Percentiles rank a stretch among this genome's conserved stretches.
Conservation (phyloP, 371 early-diverging fungal genomes). For the Amoeboradix gromovi region DNA sequence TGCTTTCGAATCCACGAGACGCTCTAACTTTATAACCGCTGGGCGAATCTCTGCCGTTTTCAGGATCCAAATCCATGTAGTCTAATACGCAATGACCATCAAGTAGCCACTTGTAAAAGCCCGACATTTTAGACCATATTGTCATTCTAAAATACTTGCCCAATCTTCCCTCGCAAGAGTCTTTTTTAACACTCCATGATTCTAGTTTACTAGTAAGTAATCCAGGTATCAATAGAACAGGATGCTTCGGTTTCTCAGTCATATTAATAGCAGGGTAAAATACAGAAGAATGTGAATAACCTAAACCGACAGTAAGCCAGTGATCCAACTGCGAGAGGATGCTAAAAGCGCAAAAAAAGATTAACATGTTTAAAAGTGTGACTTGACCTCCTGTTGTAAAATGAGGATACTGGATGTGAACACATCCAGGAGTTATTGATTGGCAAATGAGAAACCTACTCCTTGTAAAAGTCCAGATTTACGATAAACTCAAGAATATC, state of each 20-base stretch:
- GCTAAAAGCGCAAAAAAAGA: too few relatives aligned
- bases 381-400: too few relatives aligned
- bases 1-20: slow-evolving; percentile 63
- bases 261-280: not conserved
- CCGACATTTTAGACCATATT: not conserved
- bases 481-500: too few relatives aligned
- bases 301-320: not conserved
- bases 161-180: not conserved
- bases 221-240: not conserved
- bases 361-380: too few relatives aligned
- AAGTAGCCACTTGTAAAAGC: slow-evolving; percentile 35
- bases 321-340: not conserved
- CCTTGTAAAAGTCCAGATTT: too few relatives aligned
- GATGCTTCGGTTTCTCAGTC: not conserved
- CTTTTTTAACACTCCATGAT: not conserved
- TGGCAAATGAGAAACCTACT: too few relatives aligned
- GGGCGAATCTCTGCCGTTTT: slow-evolving; percentile 59
- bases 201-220: not conserved
- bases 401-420: too few relatives aligned
- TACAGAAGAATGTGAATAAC: not conserved
- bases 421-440: too few relatives aligned
- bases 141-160: not conserved
- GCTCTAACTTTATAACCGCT: slow-evolving; percentile 45
- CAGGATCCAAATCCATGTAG: slow-evolving; percentile 48
- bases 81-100: slow-evolving; percentile 61